Evolutionary conservation across 495 filamentous ascomycete genomes (phyloP), one percentile per base, ranked within the genome.

Genomic region (Hypoxylon crocopeplum): DNA sequence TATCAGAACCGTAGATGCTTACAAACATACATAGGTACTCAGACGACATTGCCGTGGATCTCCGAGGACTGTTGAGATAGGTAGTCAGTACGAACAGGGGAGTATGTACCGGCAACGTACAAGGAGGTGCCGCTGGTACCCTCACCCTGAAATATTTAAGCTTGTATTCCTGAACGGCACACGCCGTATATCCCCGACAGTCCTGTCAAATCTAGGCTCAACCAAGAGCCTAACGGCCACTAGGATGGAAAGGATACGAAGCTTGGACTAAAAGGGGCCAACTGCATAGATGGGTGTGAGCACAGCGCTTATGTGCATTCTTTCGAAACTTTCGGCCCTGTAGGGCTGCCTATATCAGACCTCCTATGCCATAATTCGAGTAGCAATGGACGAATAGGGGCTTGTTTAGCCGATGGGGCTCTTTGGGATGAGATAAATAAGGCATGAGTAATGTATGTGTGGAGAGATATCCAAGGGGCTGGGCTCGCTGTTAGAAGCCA

Each of bases 281-380:
- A 41, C 34, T 39, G 48, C 12, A 25, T 41, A 36, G n/a, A 15
- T 22, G 32, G 16, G 7, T 32, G 21, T 24, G 27, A 19, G 38
- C 38, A 38, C 22, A 41, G 49, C 60, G 60, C 60, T 50, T 59
- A 50, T 55, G 12, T 37, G 49, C 22, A 29, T 55, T 55, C 32
- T 36, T 45, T 37, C 32, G 30, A 33, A 32, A 45, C 27, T 5
- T 17, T 49, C 19, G 12, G 19, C 33, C 48, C 36, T 40, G 48
- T 32, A 40, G 12, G 48, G 34, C 34, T 12, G 33, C 48, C 48
- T 51, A 25, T 40, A 52, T 29, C 22, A 12, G 39, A 6, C n/a
- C 10, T 34, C 22, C 13, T 50, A 52, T 46, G 41, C 21, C 30
- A 1, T 27, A 41, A 19, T 38, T 34, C 32, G n/a, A 12, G 30